A percentile compares a stretch with the other conserved stretches of the same genome.
These are phyloP conservation scores for Saccharomycopsis javanensis DNA, from an alignment of 805 yeast species.

Conservation along the genomic window DNA sequence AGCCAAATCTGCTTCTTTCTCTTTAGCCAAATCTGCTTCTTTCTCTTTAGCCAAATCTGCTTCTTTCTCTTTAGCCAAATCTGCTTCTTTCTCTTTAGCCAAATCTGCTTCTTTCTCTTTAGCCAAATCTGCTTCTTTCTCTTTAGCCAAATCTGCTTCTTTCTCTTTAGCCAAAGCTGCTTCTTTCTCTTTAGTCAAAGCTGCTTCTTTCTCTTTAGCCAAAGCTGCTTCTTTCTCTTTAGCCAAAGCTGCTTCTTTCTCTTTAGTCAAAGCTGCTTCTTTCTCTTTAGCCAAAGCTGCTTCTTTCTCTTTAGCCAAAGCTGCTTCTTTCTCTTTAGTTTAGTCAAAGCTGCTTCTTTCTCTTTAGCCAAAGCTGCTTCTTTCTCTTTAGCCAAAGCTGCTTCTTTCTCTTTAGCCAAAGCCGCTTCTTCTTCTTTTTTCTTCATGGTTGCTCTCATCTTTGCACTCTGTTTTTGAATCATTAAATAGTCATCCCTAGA, in stretches of 20 bases:
- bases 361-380: neutral
- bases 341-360: neutral
- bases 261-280: neutral
- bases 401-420: neutral
- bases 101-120: neutral
- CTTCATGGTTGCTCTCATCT: neutral
- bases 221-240: neutral
- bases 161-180: neutral
- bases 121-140: neutral
- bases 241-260: neutral
- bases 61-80: neutral
- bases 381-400: neutral
- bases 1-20: neutral
- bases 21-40: neutral
- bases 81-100: neutral
- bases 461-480: constrained; percentile 54
- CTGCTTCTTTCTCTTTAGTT: neutral
- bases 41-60: neutral
- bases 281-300: neutral
- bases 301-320: neutral
- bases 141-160: neutral
- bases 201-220: neutral
- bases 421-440: neutral
- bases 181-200: neutral
- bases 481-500: constrained; percentile 90